phyloP scores from a whole-genome alignment of 495 filamentous ascomycete genomes.

The Podospora tetraspora region DNA sequence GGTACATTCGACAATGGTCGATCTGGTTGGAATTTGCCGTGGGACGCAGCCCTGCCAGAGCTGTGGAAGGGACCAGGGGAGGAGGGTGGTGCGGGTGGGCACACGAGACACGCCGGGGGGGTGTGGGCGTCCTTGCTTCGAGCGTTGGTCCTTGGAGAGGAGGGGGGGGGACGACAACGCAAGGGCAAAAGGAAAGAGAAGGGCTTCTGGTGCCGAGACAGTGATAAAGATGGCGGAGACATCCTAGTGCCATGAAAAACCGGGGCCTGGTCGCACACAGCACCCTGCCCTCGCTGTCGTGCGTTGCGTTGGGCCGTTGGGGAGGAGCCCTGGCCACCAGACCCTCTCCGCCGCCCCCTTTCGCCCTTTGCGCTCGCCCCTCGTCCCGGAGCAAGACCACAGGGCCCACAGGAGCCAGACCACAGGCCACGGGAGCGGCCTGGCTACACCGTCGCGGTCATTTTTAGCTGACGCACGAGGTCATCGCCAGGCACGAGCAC shows the following conservation, averaged over 20 bases:
- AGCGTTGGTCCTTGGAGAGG: background rate
- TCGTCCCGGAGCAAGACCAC: background rate
- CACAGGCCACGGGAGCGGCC: background rate
- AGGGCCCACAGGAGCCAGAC: background rate
- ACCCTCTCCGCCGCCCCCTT: background rate
- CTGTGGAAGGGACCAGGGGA: constrained; percentile 8
- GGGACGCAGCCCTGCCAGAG: constrained; percentile 17
- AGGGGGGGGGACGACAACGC: background rate
- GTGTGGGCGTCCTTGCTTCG: background rate
- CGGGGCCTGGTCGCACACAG: background rate
- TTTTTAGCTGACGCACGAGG: constrained; percentile 11
- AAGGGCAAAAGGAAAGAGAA: constrained; percentile 6
- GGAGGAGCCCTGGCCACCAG: background rate
- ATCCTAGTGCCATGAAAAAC: background rate
- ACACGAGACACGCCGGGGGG: constrained; percentile 11
- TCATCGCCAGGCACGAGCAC: constrained; percentile 6
- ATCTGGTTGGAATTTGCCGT: constrained; percentile 8
- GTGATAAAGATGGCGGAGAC: constrained; percentile 20
- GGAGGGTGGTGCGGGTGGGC: constrained; percentile 1
- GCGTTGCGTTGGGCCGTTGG: constrained; percentile 1
- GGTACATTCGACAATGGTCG: background rate
- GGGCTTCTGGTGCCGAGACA: constrained; percentile 14
- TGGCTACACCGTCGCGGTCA: constrained; percentile 6
- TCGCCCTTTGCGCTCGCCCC: background rate
- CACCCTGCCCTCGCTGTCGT: constrained; percentile 1